Evolutionary conservation across 768 basidiomycete species (phyloP), one percentile per base, ranked within the genome.

Genomic region (Kwoniella europaea): DNA sequence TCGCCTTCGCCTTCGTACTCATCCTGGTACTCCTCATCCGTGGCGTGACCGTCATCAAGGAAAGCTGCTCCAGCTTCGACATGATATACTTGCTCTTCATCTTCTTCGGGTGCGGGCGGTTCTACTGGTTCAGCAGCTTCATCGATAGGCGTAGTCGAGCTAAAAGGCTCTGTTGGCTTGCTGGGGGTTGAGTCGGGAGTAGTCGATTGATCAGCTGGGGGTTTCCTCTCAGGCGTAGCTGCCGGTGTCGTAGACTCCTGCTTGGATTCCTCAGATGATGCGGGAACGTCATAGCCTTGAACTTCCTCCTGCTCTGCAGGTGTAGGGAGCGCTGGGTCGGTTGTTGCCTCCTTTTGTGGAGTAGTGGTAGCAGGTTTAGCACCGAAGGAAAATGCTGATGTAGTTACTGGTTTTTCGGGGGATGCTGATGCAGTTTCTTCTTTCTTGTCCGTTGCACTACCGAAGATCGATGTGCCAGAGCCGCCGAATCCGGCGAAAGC

Each of bases 1-100:
- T 71, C 67, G 12, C 61, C 58, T 7, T 70, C 68, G 7, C 46
- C 59, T 27, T 73, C 65, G 4, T 74, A 69, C 20, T 72, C 71
- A 12, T 72, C 68, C 20, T 74, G 66, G 7, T 71, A 56, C 10
- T 73, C 73, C 10, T 72, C 55, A 5, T 67, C 63, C 7, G 53
- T 60, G 43, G 54, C 69, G 6, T 65, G 57, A 13, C 65, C 75
- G 5, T 66, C 55, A 18, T 73, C 65, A n/a, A 20, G 20, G 56
- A 54, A 42, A 27, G 71, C 69, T 1, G 60, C 60, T 56, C 41
- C 63, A 16, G 64, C 41, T 12, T 65, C 41, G 18, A 50, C 46
- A 7, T 60, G 22, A 7, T 73, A 71, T 18, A 43, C 60, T 16
- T 65, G 65, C 7, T 73, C 67, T 29, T 71, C 72, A 10, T 67